Evolutionary conservation across 805 yeast species (phyloP).

Genomic region (Monosporozyma aerobia): DNA sequence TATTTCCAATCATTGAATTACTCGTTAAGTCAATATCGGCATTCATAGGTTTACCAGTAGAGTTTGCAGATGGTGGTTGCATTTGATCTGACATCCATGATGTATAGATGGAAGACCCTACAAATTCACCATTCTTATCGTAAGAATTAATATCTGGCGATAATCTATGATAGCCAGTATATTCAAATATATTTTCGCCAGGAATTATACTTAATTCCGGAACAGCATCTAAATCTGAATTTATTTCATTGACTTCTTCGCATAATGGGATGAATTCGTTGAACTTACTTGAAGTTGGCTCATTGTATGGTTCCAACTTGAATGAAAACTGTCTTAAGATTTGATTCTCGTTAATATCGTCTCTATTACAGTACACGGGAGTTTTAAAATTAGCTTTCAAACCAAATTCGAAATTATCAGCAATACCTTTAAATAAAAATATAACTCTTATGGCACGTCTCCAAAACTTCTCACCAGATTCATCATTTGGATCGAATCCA

Average conservation of each 20-base stretch:
- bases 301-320: constrained; percentile 11
- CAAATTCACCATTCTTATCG: constrained; percentile 29
- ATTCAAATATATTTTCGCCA: constrained; percentile 25
- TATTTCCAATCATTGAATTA: background rate
- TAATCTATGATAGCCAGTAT: constrained; percentile 26
- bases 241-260: constrained; percentile 18
- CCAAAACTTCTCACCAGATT: constrained; percentile 29
- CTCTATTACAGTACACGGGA: constrained; percentile 10
- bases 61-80: background rate
- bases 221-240: constrained; percentile 13
- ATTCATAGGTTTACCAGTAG: background rate
- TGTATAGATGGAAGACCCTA: constrained; percentile 29
- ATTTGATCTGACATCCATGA: constrained; percentile 12
- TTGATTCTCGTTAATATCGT: constrained; percentile 10
- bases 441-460: constrained; percentile 25
- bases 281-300: constrained; percentile 4
- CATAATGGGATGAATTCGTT: constrained; percentile 8
- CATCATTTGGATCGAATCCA: constrained; percentile 33
- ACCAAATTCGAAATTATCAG: constrained; percentile 17
- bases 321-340: constrained; percentile 18
- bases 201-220: constrained; percentile 22
- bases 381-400: constrained; percentile 10
- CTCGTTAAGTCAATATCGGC: background rate
- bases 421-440: constrained; percentile 24
- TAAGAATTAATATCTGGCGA: constrained; percentile 22